Evolutionary conservation across 352 stramenopile genomes (phyloP), one percentile per base, ranked within the genome.

Genomic region (Elongisporangium prolatum): DNA sequence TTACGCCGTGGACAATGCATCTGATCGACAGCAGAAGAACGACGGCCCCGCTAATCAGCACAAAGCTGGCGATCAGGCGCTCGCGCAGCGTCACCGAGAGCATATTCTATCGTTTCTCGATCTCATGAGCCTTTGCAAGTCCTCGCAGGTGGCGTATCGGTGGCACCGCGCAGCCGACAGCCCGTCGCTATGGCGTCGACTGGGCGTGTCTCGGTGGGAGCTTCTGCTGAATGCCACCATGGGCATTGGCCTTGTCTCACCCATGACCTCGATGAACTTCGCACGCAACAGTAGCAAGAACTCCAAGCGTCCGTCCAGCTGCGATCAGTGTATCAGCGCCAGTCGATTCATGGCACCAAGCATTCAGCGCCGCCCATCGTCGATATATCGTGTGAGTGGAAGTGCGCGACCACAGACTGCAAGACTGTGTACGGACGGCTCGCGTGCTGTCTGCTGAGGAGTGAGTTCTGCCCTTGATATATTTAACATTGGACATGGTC

Each of bases 111-210:
- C 75, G n/a, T 91, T 84, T 50, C 63, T 89, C n/a, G 77, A 88
- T 44, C 60, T 89, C 21, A 83, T 64, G 58, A 89, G 79, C 50
- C 63, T 91, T 20, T 78, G 80, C 8, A 64, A 64, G 16, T 68
- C 72, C 21, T 87, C 79, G 2, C 80, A 89, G 63, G 68, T 81
- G 4, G 80, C 73, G 40, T 91, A 84, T 24, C 73, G 78, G n/a
- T 93, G 84, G 84, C 73, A 91, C 63, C 80, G 80, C 54, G 80
- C 84, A 34, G 68, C 79, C 4, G 84, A 91, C 48, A 86, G 59
- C 22, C 66, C 80, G 4, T 71, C 75, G 13, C 56, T 93, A 18
- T 93, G 83, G 83, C 71, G 68, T 47, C 69, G 66, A 11, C 69
- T 93, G 10, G 80, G 80, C 0, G 78, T 93, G 0, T 93, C 83